Evolutionary conservation across 2,329 filamentous ascomycete species (phyloP), one percentile per base, ranked within the genome.

Genomic region (Monosporascus sp.): DNA sequence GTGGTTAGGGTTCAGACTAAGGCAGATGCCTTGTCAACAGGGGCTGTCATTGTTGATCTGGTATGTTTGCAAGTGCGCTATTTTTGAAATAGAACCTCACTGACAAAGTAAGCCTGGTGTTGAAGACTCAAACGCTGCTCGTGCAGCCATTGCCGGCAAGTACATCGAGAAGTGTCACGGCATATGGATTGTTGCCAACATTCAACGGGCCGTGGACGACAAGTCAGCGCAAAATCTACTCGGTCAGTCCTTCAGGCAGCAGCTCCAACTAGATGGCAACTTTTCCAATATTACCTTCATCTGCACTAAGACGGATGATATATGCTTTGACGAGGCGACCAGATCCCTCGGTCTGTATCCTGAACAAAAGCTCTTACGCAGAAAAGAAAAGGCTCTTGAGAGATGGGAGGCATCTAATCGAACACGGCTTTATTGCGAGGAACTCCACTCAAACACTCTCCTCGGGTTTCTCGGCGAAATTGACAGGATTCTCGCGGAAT

Each of bases 101-200:
- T 66, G 49, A 64, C 57, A 8, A 31, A 5, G 6, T n/a, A 44
- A 71, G 64, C 83, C 83, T 5, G 82, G 83, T 43, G 73, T 82
- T 1, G 76, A 81, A 16, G 83, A 86, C 60, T 77, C 77, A 1
- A 86, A 86, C 61, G 76, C 79, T 4, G 83, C 83, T 37, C 74
- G 83, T 49, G 75, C 78, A 40, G 77, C 80, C 2, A 77, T 86
- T 24, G 81, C 83, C 1, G 73, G 76, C 44, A 72, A 73, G 0
- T 87, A 87, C 58, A 77, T 85, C 68, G 80, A 85, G 61, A 73
- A 80, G 56, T 86, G 83, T 57, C 79, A 77, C 1, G 76, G 74
- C 0, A 64, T 85, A 0, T 85, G 79, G 78, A 79, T 84, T 51
- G 77, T 83, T 36, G 79, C 81, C 2, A 79, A 78, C 0, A 84